Conservation (phyloP, 1,139 yeast species). For the Meyerozyma carpophila region DNA sequence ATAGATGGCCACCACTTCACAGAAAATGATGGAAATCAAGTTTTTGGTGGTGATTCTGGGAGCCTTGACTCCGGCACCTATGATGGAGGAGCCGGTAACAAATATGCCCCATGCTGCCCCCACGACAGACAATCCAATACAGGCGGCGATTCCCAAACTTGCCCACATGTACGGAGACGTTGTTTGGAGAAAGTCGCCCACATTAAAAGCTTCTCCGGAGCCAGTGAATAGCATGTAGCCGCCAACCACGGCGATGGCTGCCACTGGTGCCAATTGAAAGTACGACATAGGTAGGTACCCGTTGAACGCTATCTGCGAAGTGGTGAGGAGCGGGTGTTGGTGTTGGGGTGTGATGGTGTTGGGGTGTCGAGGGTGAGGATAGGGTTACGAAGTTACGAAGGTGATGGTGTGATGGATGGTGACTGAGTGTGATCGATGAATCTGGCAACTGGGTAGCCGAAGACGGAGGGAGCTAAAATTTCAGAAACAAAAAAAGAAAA, state of each 20-base stretch:
- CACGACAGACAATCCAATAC: conserved; percentile 91
- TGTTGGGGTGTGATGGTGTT: background rate
- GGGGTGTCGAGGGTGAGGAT: background rate
- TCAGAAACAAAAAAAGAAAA: no score
- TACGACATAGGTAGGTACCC: background rate
- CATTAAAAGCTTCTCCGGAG: conserved; percentile 83
- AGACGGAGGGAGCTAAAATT: no score
- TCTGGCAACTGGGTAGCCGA: no score
- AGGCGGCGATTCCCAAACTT: conserved; percentile 79
- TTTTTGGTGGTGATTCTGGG: conserved; percentile 97
- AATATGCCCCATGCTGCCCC: conserved; percentile 99
- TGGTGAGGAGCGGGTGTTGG: background rate
- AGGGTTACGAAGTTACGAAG: background rate
- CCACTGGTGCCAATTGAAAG: background rate
- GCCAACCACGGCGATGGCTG: conserved; percentile 21
- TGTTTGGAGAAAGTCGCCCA: conserved; percentile 78
- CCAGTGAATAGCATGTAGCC: conserved; percentile 84
- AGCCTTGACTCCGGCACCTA: conserved; percentile 98
- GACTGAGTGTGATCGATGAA: no score
- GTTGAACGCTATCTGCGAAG: conserved; percentile 1
- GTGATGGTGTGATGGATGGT: background rate
- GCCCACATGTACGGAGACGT: conserved; percentile 99
- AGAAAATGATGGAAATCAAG: conserved; percentile 92
- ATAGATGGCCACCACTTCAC: conserved; percentile 98
- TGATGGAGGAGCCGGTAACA: conserved; percentile 87